phyloP scores from a whole-genome alignment of 768 basidiomycete species.

The Phylloporus arenicola region DNA sequence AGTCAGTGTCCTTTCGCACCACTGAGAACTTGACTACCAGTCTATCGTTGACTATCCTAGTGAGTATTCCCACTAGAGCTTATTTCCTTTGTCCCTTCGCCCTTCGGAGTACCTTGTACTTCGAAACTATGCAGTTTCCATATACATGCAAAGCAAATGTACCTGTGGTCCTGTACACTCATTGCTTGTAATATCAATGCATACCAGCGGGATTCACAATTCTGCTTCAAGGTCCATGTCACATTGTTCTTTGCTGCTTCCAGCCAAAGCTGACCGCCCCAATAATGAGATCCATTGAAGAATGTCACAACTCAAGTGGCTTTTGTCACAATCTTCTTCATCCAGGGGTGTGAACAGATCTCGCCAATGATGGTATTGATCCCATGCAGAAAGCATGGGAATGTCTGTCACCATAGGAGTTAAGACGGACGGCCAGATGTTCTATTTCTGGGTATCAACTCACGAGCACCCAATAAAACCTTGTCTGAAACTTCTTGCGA shows the following conservation, averaged over 20 bases:
- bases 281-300: not conserved
- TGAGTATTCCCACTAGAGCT: too few species aligned
- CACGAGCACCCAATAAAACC: not conserved
- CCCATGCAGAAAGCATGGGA: not conserved
- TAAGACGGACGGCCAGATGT: too few species aligned
- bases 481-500: not conserved
- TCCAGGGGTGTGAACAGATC: not conserved
- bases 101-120: too few species aligned
- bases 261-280: not conserved
- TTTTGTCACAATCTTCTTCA: not conserved
- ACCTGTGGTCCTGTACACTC: not conserved
- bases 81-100: too few species aligned
- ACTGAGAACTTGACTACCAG: too few species aligned
- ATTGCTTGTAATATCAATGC: not conserved
- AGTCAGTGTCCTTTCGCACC: too few species aligned
- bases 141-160: too few species aligned
- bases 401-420: not conserved
- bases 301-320: not conserved
- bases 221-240: not conserved
- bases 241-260: not conserved
- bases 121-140: too few species aligned
- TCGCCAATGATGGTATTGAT: not conserved
- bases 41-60: too few species aligned
- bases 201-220: not conserved
- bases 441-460: not conserved